Evolutionary conservation across 1,284 basidiomycete genomes (phyloP).

Genomic region (Trametes polyzona): DNA sequence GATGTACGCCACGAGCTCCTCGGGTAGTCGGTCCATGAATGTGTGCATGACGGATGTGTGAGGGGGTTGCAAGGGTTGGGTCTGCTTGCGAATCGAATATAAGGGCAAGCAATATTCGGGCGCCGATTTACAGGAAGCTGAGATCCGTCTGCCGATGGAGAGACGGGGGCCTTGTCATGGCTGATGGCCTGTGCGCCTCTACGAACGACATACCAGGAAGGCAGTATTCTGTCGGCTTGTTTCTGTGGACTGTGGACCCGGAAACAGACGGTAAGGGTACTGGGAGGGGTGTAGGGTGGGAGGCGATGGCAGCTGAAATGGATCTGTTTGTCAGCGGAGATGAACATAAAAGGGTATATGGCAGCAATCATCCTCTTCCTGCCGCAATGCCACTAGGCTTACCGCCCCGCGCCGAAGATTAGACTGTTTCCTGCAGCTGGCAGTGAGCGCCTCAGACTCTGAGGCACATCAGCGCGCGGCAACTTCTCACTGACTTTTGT

Average conservation of each 20-base stretch:
- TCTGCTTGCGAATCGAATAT: constrained; percentile 2
- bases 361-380: background rate
- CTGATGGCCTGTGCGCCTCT: constrained; percentile 6
- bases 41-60: background rate
- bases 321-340: constrained; percentile 3
- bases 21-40: constrained; percentile 26
- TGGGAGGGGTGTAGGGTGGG: background rate
- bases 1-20: constrained; percentile 24
- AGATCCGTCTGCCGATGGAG: constrained; percentile 11
- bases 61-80: background rate
- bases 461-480: too few species aligned
- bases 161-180: constrained; percentile 16
- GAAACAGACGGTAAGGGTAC: background rate
- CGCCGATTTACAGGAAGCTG: constrained; percentile 4
- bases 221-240: constrained; percentile 4
- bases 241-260: too few species aligned
- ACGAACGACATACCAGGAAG: constrained; percentile 14
- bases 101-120: constrained; percentile 9
- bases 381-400: background rate
- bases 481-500: too few species aligned
- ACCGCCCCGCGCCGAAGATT: background rate
- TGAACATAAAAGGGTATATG: background rate
- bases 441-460: too few species aligned
- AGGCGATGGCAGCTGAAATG: background rate
- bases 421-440: too few species aligned